Percentiles rank a stretch among this genome's conserved stretches.
Evolutionary conservation across 1,139 yeast genomes (phyloP).

Genomic region (Pichia sp.): DNA sequence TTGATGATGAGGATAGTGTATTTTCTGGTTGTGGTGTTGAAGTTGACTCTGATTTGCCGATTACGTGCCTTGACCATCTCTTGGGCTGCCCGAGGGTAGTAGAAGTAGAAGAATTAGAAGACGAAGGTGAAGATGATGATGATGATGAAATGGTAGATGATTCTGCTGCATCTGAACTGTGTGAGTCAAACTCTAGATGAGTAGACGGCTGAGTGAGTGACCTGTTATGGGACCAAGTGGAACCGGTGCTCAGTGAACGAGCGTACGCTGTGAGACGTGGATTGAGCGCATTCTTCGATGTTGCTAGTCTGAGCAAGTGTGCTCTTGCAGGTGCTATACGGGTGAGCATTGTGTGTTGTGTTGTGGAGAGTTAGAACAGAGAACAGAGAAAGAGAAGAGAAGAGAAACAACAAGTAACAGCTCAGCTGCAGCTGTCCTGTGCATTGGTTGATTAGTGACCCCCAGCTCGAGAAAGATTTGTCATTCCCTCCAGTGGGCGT

Average conservation of each 20-base stretch:
- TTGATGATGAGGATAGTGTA: background rate
- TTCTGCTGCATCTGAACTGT: too few relatives aligned
- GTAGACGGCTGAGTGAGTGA: background rate
- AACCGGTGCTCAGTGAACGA: background rate
- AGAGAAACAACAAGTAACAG: too few relatives aligned
- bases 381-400: background rate
- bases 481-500: too few relatives aligned
- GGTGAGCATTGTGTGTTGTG: background rate
- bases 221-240: background rate
- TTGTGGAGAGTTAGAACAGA: background rate
- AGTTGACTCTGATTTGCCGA: constrained; percentile 1
- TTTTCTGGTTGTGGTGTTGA: background rate
- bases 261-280: too few relatives aligned
- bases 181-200: too few relatives aligned
- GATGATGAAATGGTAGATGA: background rate
- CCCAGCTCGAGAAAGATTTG: too few relatives aligned
- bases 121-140: background rate
- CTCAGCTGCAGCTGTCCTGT: too few relatives aligned
- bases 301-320: background rate
- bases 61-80: constrained; percentile 24
- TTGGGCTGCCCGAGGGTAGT: constrained; percentile 2
- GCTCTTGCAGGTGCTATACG: background rate
- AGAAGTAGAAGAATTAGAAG: constrained; percentile 1
- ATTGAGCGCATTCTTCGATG: background rate
- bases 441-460: too few relatives aligned